Evolutionary conservation across 331 rosid genomes (phyloP).

Genomic region (Cucumis variabilis): DNA sequence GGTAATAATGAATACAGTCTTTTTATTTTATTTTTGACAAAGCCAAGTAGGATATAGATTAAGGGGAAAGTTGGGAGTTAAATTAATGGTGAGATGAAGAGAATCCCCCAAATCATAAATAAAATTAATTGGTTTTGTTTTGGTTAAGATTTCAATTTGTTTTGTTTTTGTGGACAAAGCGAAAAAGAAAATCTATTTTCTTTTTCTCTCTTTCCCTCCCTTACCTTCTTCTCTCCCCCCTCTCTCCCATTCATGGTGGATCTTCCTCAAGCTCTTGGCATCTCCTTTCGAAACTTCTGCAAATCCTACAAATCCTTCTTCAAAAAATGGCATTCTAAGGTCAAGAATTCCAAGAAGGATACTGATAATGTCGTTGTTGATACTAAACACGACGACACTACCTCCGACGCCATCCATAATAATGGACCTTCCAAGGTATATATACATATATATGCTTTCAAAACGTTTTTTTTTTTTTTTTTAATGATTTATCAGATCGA

Average conservation of each 20-base stretch:
- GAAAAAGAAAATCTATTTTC: constrained; percentile 8
- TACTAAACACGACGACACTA: not conserved
- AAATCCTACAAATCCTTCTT: constrained; percentile 51
- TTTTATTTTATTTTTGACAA: no score
- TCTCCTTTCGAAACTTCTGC: constrained; percentile 40
- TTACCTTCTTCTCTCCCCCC: no score
- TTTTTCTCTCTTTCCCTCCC: not conserved
- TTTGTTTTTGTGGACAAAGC: constrained; percentile 20
- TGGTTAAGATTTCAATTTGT: constrained; percentile 37
- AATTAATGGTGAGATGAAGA: not conserved
- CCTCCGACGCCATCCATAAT: not conserved
- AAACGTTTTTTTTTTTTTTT: no score
- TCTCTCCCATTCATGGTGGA: constrained; percentile 54
- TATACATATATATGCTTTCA: no score
- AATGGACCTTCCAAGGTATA: not conserved
- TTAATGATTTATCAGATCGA: no score
- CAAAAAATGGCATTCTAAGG: constrained; percentile 46
- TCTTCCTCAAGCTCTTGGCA: constrained; percentile 37
- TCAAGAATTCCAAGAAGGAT: constrained; percentile 36
- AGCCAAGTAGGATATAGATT: not conserved
- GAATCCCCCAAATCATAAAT: not conserved
- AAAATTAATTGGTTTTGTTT: constrained; percentile 19
- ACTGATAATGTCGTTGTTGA: not conserved
- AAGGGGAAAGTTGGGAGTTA: not conserved
- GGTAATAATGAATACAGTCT: no score